Evolutionary conservation across 805 yeast species (phyloP).

Genomic region (Brettanomyces bruxellensis): DNA sequence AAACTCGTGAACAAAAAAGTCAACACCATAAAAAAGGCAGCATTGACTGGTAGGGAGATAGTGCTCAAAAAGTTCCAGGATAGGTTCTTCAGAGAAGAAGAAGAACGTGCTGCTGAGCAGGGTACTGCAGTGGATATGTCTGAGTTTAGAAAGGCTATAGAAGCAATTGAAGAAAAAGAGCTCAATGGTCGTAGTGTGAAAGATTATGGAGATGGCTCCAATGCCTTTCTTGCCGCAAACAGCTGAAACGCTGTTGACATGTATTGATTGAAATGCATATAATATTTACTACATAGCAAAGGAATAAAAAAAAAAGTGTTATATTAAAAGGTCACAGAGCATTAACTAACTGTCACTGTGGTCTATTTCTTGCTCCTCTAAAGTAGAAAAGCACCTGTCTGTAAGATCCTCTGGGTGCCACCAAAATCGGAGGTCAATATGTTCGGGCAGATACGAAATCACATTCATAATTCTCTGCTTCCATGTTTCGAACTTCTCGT

Average conservation of each 20-base stretch:
- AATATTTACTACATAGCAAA: not conserved
- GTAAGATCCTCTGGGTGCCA: constrained; percentile 31
- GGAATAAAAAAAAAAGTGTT: not conserved
- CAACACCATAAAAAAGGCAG: constrained; percentile 32
- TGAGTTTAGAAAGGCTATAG: constrained; percentile 45
- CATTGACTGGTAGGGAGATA: constrained; percentile 60
- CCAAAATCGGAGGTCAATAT: constrained; percentile 35
- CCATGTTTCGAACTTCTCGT: constrained; percentile 50
- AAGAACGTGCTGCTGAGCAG: constrained; percentile 35
- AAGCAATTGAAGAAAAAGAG: constrained; percentile 43
- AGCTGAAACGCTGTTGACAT: constrained; percentile 1
- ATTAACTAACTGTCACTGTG: not conserved
- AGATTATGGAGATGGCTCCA: constrained; percentile 66
- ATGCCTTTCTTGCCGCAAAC: constrained; percentile 27
- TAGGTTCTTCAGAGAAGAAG: constrained; percentile 45
- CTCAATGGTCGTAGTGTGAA: constrained; percentile 42
- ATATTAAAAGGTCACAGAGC: no score
- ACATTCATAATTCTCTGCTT: constrained; percentile 39
- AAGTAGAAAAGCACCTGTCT: constrained; percentile 20
- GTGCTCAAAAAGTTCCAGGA: constrained; percentile 52
- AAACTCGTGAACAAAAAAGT: constrained; percentile 36
- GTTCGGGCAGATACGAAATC: constrained; percentile 29
- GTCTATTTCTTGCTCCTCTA: not conserved
- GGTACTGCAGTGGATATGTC: constrained; percentile 51
- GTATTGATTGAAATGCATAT: not conserved